Conservation (phyloP, 2,329 filamentous ascomycete genomes). For the Coniochaeta sp. region DNA sequence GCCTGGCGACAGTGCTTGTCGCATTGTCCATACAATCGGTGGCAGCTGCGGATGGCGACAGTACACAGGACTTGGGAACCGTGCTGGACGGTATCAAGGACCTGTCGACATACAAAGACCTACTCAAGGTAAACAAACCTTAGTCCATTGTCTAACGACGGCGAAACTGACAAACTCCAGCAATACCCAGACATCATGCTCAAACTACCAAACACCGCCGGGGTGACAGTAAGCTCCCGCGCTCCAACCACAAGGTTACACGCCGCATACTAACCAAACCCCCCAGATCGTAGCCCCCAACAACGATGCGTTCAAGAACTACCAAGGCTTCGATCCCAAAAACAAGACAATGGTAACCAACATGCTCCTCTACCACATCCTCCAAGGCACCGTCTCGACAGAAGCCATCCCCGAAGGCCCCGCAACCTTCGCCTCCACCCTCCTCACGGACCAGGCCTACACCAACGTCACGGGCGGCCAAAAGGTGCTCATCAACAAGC, state of each 20-base stretch:
- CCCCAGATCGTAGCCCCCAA: conserved; percentile 47
- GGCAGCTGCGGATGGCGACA: not conserved
- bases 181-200: conserved; percentile 38
- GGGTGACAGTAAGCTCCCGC: conserved; percentile 32
- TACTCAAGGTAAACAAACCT: conserved; percentile 31
- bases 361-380: conserved; percentile 56
- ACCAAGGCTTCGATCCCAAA: conserved; percentile 39
- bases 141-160: not conserved
- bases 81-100: conserved; percentile 31
- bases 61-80: conserved; percentile 27
- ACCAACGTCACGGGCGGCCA: conserved; percentile 44
- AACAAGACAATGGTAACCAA: conserved; percentile 35
- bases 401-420: conserved; percentile 27
- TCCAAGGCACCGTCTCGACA: conserved; percentile 41
- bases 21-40: not conserved
- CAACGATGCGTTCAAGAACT: conserved; percentile 49
- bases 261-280: conserved; percentile 2
- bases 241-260: not conserved
- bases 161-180: conserved; percentile 16
- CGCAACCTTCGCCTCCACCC: conserved; percentile 32
- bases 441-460: conserved; percentile 33
- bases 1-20: not conserved
- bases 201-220: conserved; percentile 33
- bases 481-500: conserved; percentile 37
- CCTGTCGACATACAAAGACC: conserved; percentile 34